Evolutionary conservation across 2,329 filamentous ascomycete genomes (phyloP).

Genomic region (Stachybotrys elegans): DNA sequence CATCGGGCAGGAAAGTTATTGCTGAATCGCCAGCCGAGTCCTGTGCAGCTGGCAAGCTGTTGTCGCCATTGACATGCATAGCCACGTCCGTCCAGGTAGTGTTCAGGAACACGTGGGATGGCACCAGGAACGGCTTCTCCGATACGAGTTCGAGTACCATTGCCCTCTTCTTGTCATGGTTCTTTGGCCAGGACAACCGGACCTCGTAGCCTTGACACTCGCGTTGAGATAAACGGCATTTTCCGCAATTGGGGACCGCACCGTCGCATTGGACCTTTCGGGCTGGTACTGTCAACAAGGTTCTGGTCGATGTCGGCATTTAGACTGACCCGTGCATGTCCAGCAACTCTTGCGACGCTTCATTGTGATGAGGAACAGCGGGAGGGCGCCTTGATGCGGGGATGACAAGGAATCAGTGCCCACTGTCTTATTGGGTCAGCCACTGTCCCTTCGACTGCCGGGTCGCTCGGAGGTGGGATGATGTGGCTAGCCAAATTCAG

Average conservation of each 20-base stretch:
- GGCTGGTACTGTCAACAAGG: not conserved
- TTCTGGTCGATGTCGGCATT: not conserved
- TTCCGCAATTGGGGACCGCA: not conserved
- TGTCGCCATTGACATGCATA: not conserved
- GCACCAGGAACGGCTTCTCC: not conserved
- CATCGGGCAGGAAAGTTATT: not conserved
- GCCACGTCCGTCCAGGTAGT: constrained; percentile 11
- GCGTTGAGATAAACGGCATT: not conserved
- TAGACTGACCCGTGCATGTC: not conserved
- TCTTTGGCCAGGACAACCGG: not conserved
- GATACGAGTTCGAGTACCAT: not conserved
- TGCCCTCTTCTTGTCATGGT: not conserved
- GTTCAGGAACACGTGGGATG: constrained; percentile 9
- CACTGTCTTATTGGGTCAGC: too few species aligned
- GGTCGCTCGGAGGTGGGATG: not conserved
- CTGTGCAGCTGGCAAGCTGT: too few species aligned
- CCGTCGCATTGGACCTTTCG: not conserved
- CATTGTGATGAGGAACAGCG: not conserved
- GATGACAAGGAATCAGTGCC: too few species aligned
- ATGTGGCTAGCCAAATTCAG: too few species aligned
- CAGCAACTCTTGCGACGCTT: not conserved
- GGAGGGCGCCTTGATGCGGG: too few species aligned
- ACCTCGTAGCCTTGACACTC: not conserved
- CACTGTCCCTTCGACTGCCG: not conserved
- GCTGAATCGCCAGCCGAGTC: not conserved